Evolutionary conservation across 1,284 basidiomycete species (phyloP), one percentile per base, ranked within the genome.

Genomic region (Cerioporus squamosus): DNA sequence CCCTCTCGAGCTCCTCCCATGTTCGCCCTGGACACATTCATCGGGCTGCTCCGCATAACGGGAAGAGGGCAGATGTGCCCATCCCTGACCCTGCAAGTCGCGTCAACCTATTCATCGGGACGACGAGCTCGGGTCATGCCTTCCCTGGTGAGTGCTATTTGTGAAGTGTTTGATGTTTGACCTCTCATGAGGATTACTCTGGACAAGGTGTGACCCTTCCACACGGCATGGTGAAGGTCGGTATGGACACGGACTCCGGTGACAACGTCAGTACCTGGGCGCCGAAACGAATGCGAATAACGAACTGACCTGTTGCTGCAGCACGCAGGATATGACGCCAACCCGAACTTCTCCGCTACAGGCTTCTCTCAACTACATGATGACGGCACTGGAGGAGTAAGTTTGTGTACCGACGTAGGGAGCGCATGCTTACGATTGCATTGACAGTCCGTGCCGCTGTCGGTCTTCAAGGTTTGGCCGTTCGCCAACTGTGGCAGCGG

Each of bases 321-420:
- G 84, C 84, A 86, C 68, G 86, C 83, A 5, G 86, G 86, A 5
- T 87, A 87, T 60, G 86, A 87, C 42, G 72, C 68, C 15, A 65
- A 72, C 59, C 71, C 72, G 0, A 61, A 51, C 12, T 85, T 76
- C 69, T 82, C 82, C 33, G 84, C 76, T 0, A 85, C 79, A 2
- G 85, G 85, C 0, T 87, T 87, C 65, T 86, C 84, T 5, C 84
- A 86, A 62, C 64, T 87, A 49, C 86, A 87, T 64, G 84, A 87
- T 60, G 79, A 79, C 59, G 85, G 85, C 26, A 86, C 83, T 7
- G 84, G 84, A 22, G 84, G 84, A 18, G 83, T 83, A 60, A 57
- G 75, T 67, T 4, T 20, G 9, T 29, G 24, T 29, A 17, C 26
- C 9, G 2, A n/a, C 8, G 12, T 10, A 23, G 1, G 10, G 6